Evolutionary conservation across 2,329 filamentous ascomycete genomes (phyloP).

Genomic region (Fusarium marasasianum): DNA sequence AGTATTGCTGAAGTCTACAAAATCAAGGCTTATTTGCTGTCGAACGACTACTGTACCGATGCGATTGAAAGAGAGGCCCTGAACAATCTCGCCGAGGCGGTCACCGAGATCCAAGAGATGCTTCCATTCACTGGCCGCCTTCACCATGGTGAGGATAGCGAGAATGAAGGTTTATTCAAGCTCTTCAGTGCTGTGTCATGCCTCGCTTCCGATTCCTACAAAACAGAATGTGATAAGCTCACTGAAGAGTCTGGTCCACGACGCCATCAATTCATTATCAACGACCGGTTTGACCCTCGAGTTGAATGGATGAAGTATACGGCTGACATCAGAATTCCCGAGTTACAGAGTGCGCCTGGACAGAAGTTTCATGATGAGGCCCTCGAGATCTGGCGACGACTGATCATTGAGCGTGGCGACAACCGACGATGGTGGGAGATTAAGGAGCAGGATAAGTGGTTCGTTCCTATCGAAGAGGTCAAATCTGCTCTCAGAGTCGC

Average conservation of each 20-base stretch:
- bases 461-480: background rate
- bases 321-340: background rate
- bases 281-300: conserved; percentile 7
- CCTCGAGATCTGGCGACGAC: background rate
- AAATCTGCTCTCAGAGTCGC: background rate
- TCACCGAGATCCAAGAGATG: background rate
- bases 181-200: conserved; percentile 1
- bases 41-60: background rate
- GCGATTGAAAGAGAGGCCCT: background rate
- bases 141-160: accelerated
- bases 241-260: background rate
- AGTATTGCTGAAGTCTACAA: background rate
- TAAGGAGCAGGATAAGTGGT: background rate
- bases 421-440: conserved; percentile 1
- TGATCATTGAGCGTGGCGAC: background rate
- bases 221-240: background rate
- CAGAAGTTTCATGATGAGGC: background rate
- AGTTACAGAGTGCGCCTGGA: background rate
- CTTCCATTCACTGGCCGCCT: background rate
- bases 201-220: background rate
- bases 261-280: conserved; percentile 8
- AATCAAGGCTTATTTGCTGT: background rate
- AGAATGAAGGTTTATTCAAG: background rate
- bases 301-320: conserved; percentile 6
- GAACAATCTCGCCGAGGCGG: background rate